phyloP scores from a whole-genome alignment of 257 asterid species.

The Solanum neorickii region DNA sequence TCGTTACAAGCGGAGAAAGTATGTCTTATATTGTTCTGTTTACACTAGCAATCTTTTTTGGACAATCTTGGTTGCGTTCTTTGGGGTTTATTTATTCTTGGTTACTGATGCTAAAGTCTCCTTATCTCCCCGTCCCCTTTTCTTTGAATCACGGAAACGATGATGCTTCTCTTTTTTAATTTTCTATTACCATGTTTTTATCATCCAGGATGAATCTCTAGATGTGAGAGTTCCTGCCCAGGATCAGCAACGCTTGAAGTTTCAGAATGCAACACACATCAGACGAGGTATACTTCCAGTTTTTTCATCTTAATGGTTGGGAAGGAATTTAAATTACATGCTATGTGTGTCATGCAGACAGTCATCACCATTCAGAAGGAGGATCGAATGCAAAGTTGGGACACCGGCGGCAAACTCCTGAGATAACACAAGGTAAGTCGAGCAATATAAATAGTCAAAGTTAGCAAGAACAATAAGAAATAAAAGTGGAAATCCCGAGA shows the following conservation, averaged over 20 bases:
- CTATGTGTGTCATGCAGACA: constrained; percentile 22
- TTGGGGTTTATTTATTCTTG: neutral
- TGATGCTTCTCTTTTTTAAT: neutral
- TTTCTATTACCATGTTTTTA: neutral
- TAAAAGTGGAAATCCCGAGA: constrained; percentile 6
- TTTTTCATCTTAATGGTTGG: neutral
- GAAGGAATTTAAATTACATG: neutral
- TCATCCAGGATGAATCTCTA: constrained; percentile 42
- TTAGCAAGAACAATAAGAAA: constrained; percentile 10
- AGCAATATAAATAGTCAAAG: constrained; percentile 19
- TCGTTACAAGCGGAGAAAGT: neutral
- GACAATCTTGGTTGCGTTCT: neutral
- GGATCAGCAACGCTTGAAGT: constrained; percentile 34
- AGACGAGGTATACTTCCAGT: neutral
- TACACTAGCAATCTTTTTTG: neutral
- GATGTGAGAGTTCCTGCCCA: constrained; percentile 38
- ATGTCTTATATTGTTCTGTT: neutral
- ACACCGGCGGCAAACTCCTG: constrained; percentile 4
- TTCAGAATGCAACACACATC: constrained; percentile 15
- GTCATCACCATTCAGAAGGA: constrained; percentile 15
- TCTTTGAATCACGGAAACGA: neutral
- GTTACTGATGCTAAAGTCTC: neutral
- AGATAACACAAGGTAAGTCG: constrained; percentile 12
- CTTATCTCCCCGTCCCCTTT: neutral
- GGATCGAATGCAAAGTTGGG: constrained; percentile 17